A percentile compares a stretch with the other conserved stretches of the same genome.
Evolutionary conservation across 345 rosid species (phyloP).

Genomic region (Boechera retrofracta): DNA sequence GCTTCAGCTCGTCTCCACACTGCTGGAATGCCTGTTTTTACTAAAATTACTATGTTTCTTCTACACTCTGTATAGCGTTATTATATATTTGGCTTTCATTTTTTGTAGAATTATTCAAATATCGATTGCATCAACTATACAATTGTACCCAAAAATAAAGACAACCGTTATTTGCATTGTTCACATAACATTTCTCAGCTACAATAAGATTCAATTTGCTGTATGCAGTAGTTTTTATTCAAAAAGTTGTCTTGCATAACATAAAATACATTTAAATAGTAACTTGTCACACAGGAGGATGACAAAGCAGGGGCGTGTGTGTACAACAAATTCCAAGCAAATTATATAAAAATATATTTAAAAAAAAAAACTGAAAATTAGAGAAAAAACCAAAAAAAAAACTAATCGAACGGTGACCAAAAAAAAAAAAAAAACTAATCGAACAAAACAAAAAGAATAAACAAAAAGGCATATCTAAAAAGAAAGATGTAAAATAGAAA

Average conservation of each 20-base stretch:
- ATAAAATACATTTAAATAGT: background rate
- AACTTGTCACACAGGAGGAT: background rate
- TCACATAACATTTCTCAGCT: too few relatives aligned
- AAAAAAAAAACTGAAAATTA: background rate
- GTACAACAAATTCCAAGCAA: conserved; percentile 3
- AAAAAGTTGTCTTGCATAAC: background rate
- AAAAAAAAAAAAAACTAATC: background rate
- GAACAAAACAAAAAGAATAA: background rate
- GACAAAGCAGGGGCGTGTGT: background rate
- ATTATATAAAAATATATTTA: background rate
- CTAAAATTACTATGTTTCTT: too few relatives aligned
- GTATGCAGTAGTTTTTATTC: background rate
- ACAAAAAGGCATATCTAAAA: background rate
- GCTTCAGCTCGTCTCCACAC: too few relatives aligned
- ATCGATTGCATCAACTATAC: too few relatives aligned
- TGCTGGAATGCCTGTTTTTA: too few relatives aligned
- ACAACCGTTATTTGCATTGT: too few relatives aligned
- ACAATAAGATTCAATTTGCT: background rate
- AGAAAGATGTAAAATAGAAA: background rate
- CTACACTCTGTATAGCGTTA: too few relatives aligned
- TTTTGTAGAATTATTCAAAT: too few relatives aligned
- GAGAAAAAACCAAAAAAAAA: background rate
- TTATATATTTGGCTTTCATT: too few relatives aligned
- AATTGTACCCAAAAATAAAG: too few relatives aligned
- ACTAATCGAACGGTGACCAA: background rate